Evolutionary conservation across 2,329 filamentous ascomycete species (phyloP).

Genomic region (Xylariomycetidae sp.): DNA sequence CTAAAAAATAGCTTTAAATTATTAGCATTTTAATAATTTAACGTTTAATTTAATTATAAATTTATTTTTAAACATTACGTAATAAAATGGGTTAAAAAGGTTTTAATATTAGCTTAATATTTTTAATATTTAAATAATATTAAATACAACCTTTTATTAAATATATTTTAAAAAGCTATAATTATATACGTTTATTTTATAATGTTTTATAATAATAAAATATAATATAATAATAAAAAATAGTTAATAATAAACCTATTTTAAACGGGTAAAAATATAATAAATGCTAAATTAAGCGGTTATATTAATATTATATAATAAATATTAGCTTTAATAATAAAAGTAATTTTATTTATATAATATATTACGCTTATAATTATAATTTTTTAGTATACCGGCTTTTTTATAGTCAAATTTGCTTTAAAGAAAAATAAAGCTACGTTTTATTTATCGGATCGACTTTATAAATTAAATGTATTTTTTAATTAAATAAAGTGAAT

Average conservation of each 20-base stretch:
- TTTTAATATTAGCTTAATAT: no score
- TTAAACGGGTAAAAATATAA: background rate
- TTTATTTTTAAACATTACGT: no score
- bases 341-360: slow-evolving; percentile 1
- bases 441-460: slow-evolving; percentile 1
- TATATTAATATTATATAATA: background rate
- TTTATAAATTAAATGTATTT: no score
- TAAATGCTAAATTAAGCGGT: background rate
- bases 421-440: background rate
- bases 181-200: background rate
- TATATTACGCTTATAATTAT: no score
- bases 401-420: background rate
- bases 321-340: background rate
- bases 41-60: no score
- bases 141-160: background rate
- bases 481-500: no score
- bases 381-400: no score
- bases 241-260: background rate
- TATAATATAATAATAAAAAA: background rate
- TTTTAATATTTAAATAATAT: background rate
- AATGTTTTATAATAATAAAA: background rate
- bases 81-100: no score
- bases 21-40: background rate
- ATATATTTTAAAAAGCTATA: background rate
- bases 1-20: no score